Percentiles rank a stretch among this genome's conserved stretches.
Evolutionary conservation across 805 yeast genomes (phyloP).

Genomic region (Pichia californica): DNA sequence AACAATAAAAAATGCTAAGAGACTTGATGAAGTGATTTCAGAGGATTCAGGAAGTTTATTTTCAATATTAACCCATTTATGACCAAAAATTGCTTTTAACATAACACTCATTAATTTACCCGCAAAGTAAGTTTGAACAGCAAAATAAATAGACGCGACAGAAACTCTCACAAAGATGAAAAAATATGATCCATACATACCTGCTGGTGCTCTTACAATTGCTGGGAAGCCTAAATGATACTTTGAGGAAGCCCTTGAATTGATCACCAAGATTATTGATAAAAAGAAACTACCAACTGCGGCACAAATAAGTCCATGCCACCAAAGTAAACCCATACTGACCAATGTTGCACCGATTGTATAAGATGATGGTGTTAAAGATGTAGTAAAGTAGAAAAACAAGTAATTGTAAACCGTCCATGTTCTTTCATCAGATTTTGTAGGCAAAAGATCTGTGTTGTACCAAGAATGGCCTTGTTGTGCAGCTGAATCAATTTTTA

Average conservation of each 20-base stretch:
- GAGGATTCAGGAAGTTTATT: slow-evolving; percentile 34
- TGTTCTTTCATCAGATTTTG: slow-evolving; percentile 25
- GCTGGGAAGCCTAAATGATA: slow-evolving; percentile 47
- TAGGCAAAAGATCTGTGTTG: slow-evolving; percentile 31
- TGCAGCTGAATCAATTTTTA: slow-evolving; percentile 4
- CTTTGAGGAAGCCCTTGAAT: slow-evolving; percentile 41
- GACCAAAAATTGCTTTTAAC: slow-evolving; percentile 29
- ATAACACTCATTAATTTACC: slow-evolving; percentile 36
- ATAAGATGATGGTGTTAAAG: slow-evolving; percentile 18
- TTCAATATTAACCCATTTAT: slow-evolving; percentile 21
- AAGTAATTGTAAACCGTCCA: slow-evolving; percentile 21
- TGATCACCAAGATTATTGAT: slow-evolving; percentile 36
- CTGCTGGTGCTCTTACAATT: slow-evolving; percentile 38
- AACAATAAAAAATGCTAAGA: slow-evolving; percentile 38
- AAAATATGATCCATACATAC: slow-evolving; percentile 37
- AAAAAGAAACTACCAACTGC: slow-evolving; percentile 20
- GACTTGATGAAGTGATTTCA: slow-evolving; percentile 34
- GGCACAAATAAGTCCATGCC: slow-evolving; percentile 17
- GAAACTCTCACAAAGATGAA: slow-evolving; percentile 38
- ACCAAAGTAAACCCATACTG: slow-evolving; percentile 17
- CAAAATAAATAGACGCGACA: slow-evolving; percentile 40
- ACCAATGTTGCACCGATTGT: slow-evolving; percentile 19
- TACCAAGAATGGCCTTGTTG: slow-evolving; percentile 3
- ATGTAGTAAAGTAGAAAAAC: slow-evolving; percentile 17
- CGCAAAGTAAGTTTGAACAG: slow-evolving; percentile 40